phyloP scores from a whole-genome alignment of 805 yeast species.

The Candida parachauliodes region DNA sequence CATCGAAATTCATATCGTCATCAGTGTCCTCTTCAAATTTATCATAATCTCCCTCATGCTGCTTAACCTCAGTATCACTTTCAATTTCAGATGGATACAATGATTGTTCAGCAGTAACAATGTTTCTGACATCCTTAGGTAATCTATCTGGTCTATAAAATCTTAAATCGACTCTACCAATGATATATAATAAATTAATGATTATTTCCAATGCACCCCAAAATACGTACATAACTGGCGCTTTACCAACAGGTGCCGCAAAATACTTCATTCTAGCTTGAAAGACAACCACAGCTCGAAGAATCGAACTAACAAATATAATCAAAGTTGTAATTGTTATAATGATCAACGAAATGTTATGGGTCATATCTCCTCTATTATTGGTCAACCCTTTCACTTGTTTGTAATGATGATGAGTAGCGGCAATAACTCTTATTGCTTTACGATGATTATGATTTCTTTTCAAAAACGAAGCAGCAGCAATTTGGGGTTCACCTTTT shows the following conservation, averaged over 20 bases:
- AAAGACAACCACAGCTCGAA: conserved; percentile 29
- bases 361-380: conserved; percentile 38
- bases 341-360: conserved; percentile 47
- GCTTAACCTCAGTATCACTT: neutral
- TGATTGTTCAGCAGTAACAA: conserved; percentile 34
- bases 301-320: conserved; percentile 46
- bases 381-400: conserved; percentile 30
- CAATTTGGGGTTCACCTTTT: conserved; percentile 45
- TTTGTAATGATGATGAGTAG: conserved; percentile 38
- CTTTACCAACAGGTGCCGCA: conserved; percentile 12
- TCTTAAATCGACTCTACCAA: conserved; percentile 65
- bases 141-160: conserved; percentile 70
- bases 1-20: conserved; percentile 4
- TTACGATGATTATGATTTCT: conserved; percentile 41
- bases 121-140: conserved; percentile 27
- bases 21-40: conserved; percentile 1
- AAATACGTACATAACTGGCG: conserved; percentile 56
- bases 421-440: conserved; percentile 55
- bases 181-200: conserved; percentile 49
- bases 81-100: conserved; percentile 6
- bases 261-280: conserved; percentile 15
- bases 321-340: conserved; percentile 44
- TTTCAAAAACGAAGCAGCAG: conserved; percentile 41
- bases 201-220: conserved; percentile 64
- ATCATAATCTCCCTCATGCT: neutral